phyloP scores from a whole-genome alignment of 164 flowering plant species.

The Litsea cubeba region DNA sequence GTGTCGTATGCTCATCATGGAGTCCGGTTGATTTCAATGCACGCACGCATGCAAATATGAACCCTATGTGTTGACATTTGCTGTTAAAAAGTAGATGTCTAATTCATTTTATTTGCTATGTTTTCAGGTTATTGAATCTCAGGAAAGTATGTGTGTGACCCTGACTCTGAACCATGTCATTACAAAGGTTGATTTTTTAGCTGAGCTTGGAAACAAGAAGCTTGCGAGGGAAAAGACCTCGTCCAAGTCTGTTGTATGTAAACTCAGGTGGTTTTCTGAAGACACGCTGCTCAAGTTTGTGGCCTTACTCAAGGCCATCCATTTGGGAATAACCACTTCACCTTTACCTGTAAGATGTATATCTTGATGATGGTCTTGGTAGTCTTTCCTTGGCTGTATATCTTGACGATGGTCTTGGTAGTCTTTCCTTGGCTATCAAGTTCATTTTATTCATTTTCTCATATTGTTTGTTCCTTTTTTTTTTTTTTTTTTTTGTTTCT shows the following conservation, averaged over 20 bases:
- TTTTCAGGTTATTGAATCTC: conserved; percentile 54
- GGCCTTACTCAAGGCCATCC: conserved; percentile 52
- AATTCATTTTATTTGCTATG: neutral
- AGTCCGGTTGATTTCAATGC: too few relatives aligned
- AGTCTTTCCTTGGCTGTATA: conserved; percentile 6
- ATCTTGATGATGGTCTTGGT: conserved; percentile 12
- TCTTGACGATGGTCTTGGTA: conserved; percentile 11
- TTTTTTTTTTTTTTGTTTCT: conserved; percentile 26
- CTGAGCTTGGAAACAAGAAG: conserved; percentile 7
- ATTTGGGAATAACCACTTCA: conserved; percentile 32
- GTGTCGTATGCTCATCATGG: too few relatives aligned
- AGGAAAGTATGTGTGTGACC: conserved; percentile 37
- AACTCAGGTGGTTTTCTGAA: conserved; percentile 63
- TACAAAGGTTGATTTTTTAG: neutral
- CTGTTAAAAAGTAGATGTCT: too few relatives aligned
- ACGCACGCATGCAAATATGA: too few relatives aligned
- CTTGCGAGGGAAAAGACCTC: conserved; percentile 7
- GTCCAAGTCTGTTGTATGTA: conserved; percentile 36
- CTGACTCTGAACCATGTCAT: conserved; percentile 27
- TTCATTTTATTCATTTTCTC: conserved; percentile 43
- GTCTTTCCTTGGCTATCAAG: conserved; percentile 2
- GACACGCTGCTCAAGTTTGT: conserved; percentile 51
- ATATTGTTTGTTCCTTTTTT: conserved; percentile 16
- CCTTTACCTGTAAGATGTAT: conserved; percentile 35
- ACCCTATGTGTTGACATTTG: too few relatives aligned